A percentile compares a stretch with the other conserved stretches of the same genome.
Evolutionary conservation across 805 yeast genomes (phyloP).

Genomic region (Starmerella davenportii): DNA sequence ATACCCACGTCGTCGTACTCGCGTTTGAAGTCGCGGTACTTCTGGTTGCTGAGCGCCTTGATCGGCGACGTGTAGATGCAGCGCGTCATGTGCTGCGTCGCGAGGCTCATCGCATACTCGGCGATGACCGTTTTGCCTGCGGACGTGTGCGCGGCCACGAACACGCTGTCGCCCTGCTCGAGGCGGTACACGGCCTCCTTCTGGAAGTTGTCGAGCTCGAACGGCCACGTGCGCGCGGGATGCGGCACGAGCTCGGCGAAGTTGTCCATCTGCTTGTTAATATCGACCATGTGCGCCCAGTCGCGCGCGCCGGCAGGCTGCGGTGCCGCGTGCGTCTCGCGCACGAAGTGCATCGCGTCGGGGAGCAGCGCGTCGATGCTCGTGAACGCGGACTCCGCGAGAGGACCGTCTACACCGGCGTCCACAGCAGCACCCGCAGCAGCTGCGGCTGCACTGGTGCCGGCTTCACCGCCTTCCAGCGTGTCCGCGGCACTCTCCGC

Average conservation of each 20-base stretch:
- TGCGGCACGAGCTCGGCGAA: slow-evolving; percentile 78
- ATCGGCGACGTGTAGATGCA: slow-evolving; percentile 93
- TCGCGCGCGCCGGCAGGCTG: slow-evolving; percentile 24
- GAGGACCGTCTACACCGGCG: slow-evolving; percentile 4
- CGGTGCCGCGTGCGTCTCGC: slow-evolving; percentile 14
- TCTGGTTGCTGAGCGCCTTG: slow-evolving; percentile 77
- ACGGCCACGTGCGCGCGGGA: slow-evolving; percentile 89
- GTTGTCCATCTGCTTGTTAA: slow-evolving; percentile 65
- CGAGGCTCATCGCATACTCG: slow-evolving; percentile 95
- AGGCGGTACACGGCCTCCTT: slow-evolving; percentile 92
- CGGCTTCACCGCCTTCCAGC: slow-evolving; percentile 5
- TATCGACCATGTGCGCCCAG: slow-evolving; percentile 93
- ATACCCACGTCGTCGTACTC: slow-evolving; percentile 79
- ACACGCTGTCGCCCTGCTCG: slow-evolving; percentile 96
- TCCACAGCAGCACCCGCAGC: slow-evolving; percentile 5
- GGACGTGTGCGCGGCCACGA: slow-evolving; percentile 96
- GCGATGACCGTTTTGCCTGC: slow-evolving; percentile 99
- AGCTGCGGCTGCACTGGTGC: slow-evolving; percentile 4
- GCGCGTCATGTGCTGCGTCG: slow-evolving; percentile 86
- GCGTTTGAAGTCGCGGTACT: slow-evolving; percentile 71
- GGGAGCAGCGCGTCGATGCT: slow-evolving; percentile 34
- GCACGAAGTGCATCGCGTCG: slow-evolving; percentile 31
- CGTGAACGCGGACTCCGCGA: slow-evolving; percentile 4
- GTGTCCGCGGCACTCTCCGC: slow-evolving; percentile 11
- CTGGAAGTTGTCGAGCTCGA: slow-evolving; percentile 84